Evolutionary conservation across 495 filamentous ascomycete genomes (phyloP), one percentile per base, ranked within the genome.

Genomic region (Lasiosphaeria miniovina): DNA sequence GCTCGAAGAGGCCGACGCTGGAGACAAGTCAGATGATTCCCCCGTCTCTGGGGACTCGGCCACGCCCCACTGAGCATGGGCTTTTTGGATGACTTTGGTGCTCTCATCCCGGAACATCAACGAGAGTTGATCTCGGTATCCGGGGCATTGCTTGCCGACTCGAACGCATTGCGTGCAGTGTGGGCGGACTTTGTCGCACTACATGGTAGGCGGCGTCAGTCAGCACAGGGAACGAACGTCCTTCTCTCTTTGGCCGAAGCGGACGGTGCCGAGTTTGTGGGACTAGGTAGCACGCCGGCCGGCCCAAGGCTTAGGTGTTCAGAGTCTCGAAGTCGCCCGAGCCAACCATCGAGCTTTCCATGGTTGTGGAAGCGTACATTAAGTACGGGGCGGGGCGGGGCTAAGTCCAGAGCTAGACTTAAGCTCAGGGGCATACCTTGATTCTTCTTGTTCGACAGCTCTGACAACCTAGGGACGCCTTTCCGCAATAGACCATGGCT

Each of bases 31-130:
- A 24, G 64, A 57, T 4, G 54, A 38, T 24, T 63, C 46, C 8
- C 67, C 61, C 10, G 55, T 57, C 32, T 67, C 64, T 14, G 58
- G 63, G 12, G 48, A 12, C 9, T 66, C 67, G 6, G 58, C 15
- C n/a, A 67, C 60, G 15, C 78, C 77, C 78, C 78, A 80, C 65
- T 78, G 79, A 9, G 80, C 80, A 52, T 82, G 82, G 10, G 84
- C 86, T 66, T 85, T 88, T 56, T 77, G 80, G 33, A 86, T 83
- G 54, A 90, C 85, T 61, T 84, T 82, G 60, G 80, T 80, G 68
- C 85, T 90, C 66, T 90, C 85, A 72, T 90, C 85, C 41, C 87
- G 86, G 65, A 90, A 90, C 78, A 89, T 84, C 45, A 90, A 71
- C 49, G 86, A 85, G 41, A 86, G 68, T 64, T 84, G 81, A 60